Percentiles rank a stretch among this genome's conserved stretches.
Conservation (phyloP, 1,139 yeast genomes). For the Blastobotrys ciferrii region DNA sequence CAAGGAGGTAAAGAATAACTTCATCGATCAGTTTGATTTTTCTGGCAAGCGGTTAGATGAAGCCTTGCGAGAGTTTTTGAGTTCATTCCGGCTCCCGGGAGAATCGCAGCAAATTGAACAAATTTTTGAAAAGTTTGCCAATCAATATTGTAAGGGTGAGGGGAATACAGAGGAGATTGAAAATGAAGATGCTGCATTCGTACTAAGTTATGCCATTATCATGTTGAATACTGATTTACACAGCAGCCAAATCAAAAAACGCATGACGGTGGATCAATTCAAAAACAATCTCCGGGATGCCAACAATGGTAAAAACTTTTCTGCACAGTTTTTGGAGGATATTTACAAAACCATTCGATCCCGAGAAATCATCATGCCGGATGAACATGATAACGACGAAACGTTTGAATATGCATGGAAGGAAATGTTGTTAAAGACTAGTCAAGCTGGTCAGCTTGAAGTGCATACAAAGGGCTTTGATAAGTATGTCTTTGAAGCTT, state of each 20-base stretch:
- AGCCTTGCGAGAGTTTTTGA: constrained; percentile 77
- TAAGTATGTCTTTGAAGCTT: constrained; percentile 60
- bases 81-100: constrained; percentile 90
- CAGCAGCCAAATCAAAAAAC: constrained; percentile 68
- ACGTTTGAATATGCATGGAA: constrained; percentile 97
- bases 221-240: constrained; percentile 92
- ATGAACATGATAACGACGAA: constrained; percentile 82
- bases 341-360: constrained; percentile 79
- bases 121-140: constrained; percentile 82
- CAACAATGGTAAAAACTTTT: constrained; percentile 64
- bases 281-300: constrained; percentile 78
- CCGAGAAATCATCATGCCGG: constrained; percentile 95
- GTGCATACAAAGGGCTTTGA: constrained; percentile 52
- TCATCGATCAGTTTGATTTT: constrained; percentile 73
- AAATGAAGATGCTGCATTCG: constrained; percentile 91
- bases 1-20: constrained; percentile 56
- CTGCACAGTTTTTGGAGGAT: constrained; percentile 69
- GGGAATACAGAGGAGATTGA: constrained; percentile 33
- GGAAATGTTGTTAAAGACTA: constrained; percentile 56
- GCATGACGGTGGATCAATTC: constrained; percentile 85
- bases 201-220: constrained; percentile 86
- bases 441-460: constrained; percentile 31
- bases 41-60: constrained; percentile 82
- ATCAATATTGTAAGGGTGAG: constrained; percentile 57
- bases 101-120: constrained; percentile 96